Evolutionary conservation across 176 grass and related monocot genomes (phyloP).

Genomic region (Oryza rufipogon): DNA sequence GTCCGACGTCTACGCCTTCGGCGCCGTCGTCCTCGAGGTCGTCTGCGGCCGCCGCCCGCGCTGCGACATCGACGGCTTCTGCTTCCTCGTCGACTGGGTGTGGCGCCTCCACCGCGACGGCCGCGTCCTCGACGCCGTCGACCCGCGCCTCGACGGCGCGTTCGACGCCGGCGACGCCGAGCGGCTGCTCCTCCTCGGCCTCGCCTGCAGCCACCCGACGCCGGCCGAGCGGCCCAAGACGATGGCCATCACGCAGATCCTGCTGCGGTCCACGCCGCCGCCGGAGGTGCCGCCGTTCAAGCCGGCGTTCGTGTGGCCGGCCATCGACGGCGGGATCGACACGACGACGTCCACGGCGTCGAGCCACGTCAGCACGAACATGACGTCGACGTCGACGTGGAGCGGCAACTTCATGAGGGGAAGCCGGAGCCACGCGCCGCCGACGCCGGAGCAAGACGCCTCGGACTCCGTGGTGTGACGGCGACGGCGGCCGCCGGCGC

Average conservation of each 20-base stretch:
- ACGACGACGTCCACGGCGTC: constrained; percentile 39
- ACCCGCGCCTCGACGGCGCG: constrained; percentile 30
- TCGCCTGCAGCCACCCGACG: constrained; percentile 79
- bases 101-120: constrained; percentile 87
- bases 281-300: constrained; percentile 67
- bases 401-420: constrained; percentile 39
- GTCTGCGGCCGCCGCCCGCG: constrained; percentile 78
- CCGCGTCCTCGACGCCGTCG: constrained; percentile 66
- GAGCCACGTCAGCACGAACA: constrained; percentile 43
- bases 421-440: background rate
- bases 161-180: constrained; percentile 60
- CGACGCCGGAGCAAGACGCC: constrained; percentile 23
- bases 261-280: constrained; percentile 47
- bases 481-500: background rate
- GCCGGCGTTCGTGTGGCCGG: constrained; percentile 77
- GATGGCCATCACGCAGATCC: constrained; percentile 54
- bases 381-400: constrained; percentile 61
- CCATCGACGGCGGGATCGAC: constrained; percentile 19
- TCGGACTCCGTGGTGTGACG: constrained; percentile 10
- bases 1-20: constrained; percentile 88
- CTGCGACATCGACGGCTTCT: constrained; percentile 58
- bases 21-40: constrained; percentile 78
- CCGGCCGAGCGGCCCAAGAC: constrained; percentile 70
- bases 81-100: constrained; percentile 64
- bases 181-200: constrained; percentile 70